A percentile compares a stretch with the other conserved stretches of the same genome.
Conservation (phyloP, 805 yeast genomes). For the Lipomyces orientalis region DNA sequence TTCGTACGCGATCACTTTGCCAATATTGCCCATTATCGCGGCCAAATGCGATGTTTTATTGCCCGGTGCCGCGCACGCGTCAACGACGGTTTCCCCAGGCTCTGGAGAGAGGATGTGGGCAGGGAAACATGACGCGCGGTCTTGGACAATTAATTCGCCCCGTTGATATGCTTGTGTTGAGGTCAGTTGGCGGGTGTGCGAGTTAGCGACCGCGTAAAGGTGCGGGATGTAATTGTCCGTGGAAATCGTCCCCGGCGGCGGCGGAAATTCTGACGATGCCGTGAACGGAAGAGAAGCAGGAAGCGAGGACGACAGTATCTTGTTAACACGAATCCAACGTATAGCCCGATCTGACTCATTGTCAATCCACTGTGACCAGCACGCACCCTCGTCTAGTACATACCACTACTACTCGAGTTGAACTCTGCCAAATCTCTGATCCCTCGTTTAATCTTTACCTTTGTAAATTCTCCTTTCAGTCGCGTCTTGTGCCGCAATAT, state of each 20-base stretch:
- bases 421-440: conserved; percentile 54
- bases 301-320: conserved; percentile 54
- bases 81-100: conserved; percentile 71
- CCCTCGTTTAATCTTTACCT: conserved; percentile 73
- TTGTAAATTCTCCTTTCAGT: conserved; percentile 78
- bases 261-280: conserved; percentile 31
- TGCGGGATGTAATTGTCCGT: conserved; percentile 75
- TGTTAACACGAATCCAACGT: conserved; percentile 63
- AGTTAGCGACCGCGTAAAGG: conserved; percentile 81
- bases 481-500: conserved; percentile 79
- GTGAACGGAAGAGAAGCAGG: conserved; percentile 18
- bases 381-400: not conserved
- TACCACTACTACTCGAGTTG: conserved; percentile 19
- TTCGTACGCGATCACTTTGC: conserved; percentile 79
- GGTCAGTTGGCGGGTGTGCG: conserved; percentile 62
- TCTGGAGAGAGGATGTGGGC: conserved; percentile 75
- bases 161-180: conserved; percentile 67
- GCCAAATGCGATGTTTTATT: conserved; percentile 95
- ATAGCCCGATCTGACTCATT: conserved; percentile 39
- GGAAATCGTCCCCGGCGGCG: conserved; percentile 63
- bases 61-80: conserved; percentile 98
- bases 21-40: conserved; percentile 54
- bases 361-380: not conserved
- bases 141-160: conserved; percentile 90
- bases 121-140: conserved; percentile 96